Evolutionary conservation across 306 rosid species (phyloP), one percentile per base, ranked within the genome.

Genomic region (Spatholobus suberectus): DNA sequence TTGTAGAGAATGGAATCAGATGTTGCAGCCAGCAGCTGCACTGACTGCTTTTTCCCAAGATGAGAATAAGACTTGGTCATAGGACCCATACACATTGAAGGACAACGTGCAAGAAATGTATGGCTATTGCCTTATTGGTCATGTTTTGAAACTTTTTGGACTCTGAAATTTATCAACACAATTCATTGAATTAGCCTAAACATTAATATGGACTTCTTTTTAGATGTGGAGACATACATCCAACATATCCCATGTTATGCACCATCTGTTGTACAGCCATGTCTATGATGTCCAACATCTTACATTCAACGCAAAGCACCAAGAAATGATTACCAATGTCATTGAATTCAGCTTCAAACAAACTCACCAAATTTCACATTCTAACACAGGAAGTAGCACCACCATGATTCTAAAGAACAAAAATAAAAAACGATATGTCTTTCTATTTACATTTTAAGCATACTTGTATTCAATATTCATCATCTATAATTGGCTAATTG

Each of bases 201-300:
- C 68, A 61, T 24, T 26, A 5, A 59, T 6, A 27, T 14, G 0
- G 11, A 27, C 20, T 27, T 61, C 74, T 38, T 24, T 47, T 14
- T 1, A 1, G 43, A 40, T 46, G 54, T 44, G 5, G 18, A 54
- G 38, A 55, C 37, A 66, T 18, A 66, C 49, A 66, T 52, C 52
- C 70, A 54, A 52, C 72, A 41, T 52, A 63, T 58, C 24, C 34
- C 24, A 66, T 49, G 47, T 11, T 81, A 63, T 81, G 69, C 38
- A 41, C 20, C 71, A 26, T 58, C 37, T 41, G 49, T 20, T 27
- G 20, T 35, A 41, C 71, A 70, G 4, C n/a, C 62, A 70, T 29
- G 18, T 54, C 70, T 51, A 54, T n/a, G n/a, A n/a, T n/a, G n/a
- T n/a, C n/a, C n/a, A n/a, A n/a, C n/a, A n/a, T n/a, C n/a, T 38